Percentiles rank a stretch among this genome's conserved stretches.
Evolutionary conservation across 2,329 filamentous ascomycete genomes (phyloP).

Genomic region (Hypoxylon sp.): DNA sequence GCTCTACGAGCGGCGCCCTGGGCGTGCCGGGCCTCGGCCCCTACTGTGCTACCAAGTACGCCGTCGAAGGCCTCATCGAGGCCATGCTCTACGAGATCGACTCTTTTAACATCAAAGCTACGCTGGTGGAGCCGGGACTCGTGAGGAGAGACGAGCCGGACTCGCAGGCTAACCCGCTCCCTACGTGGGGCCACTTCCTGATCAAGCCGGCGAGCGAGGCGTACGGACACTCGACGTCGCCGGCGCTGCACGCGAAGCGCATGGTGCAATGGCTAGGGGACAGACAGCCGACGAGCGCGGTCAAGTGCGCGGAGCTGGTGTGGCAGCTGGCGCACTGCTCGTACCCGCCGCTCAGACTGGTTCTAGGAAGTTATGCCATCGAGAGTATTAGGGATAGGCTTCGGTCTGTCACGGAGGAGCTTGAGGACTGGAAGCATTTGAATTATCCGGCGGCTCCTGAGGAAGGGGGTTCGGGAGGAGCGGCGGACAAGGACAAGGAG

Average conservation of each 20-base stretch:
- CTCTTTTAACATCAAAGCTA: constrained; percentile 90
- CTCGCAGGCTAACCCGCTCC: constrained; percentile 68
- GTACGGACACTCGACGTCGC: constrained; percentile 83
- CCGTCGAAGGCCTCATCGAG: constrained; percentile 94
- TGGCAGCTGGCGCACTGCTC: constrained; percentile 96
- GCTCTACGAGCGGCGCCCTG: constrained; percentile 90
- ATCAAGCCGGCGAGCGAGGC: constrained; percentile 88
- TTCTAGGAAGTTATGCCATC: constrained; percentile 94
- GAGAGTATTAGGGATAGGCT: constrained; percentile 94
- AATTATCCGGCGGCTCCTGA: constrained; percentile 72
- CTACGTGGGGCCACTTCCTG: constrained; percentile 91
- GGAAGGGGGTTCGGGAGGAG: constrained; percentile 48
- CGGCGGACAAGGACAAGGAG: constrained; percentile 50
- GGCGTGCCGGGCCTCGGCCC: constrained; percentile 93
- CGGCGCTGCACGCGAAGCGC: constrained; percentile 87
- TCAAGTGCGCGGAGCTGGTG: constrained; percentile 92
- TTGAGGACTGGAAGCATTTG: constrained; percentile 92
- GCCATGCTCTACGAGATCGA: constrained; percentile 98
- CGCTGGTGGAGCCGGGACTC: constrained; percentile 91
- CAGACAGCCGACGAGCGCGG: constrained; percentile 90
- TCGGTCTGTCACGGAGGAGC: constrained; percentile 92
- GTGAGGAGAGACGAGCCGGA: constrained; percentile 88
- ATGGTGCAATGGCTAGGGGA: constrained; percentile 97
- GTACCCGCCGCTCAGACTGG: constrained; percentile 88
- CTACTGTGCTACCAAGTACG: constrained; percentile 97